phyloP scores from a whole-genome alignment of 768 basidiomycete species.

The Xerocomus brunneocitrinus region DNA sequence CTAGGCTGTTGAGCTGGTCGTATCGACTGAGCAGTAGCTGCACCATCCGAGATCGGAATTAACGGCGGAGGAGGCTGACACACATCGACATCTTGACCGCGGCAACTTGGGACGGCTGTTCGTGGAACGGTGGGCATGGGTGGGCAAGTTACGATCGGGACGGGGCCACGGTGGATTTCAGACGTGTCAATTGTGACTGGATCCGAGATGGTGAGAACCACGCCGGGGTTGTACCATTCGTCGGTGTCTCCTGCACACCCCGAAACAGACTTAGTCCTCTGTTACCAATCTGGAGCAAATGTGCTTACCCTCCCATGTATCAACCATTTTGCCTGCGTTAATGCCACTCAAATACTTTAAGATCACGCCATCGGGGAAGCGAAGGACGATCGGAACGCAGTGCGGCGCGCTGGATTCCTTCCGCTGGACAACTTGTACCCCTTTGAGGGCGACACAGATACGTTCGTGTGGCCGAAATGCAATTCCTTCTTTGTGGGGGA shows the following conservation, averaged over 20 bases:
- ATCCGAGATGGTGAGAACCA: slow-evolving; percentile 11
- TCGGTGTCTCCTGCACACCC: slow-evolving; percentile 13
- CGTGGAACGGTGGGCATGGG: background rate
- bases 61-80: background rate
- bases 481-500: slow-evolving; percentile 34
- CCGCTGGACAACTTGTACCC: slow-evolving; percentile 33
- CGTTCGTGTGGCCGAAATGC: slow-evolving; percentile 39
- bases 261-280: background rate
- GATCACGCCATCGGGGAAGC: slow-evolving; percentile 40
- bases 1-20: background rate
- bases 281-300: background rate
- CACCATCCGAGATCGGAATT: background rate
- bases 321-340: slow-evolving; percentile 28
- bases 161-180: background rate
- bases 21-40: background rate
- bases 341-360: slow-evolving; percentile 35
- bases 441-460: slow-evolving; percentile 46
- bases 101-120: background rate
- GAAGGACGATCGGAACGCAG: slow-evolving; percentile 38
- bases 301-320: slow-evolving; percentile 41
- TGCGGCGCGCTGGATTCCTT: slow-evolving; percentile 24
- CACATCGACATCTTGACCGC: background rate
- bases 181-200: slow-evolving; percentile 7
- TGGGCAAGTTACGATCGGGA: background rate
- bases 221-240: slow-evolving; percentile 25